Conservation (phyloP, 116 monocot species). For the Iris pallida region DNA sequence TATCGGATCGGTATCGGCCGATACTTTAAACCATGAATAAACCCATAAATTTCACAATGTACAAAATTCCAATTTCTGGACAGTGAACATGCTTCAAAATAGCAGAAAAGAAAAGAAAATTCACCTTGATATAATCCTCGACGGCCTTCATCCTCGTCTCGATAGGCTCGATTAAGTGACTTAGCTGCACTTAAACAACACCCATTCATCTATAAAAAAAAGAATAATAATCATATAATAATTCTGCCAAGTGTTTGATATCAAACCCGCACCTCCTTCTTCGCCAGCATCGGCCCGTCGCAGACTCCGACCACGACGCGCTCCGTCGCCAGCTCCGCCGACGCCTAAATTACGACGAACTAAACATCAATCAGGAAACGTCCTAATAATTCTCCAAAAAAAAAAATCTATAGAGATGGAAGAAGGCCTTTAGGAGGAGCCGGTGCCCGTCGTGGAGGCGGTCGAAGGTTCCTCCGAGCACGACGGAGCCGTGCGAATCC, state of each 20-base stretch:
- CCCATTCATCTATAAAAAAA: not conserved
- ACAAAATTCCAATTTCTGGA: too few species aligned
- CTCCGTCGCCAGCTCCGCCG: slow-evolving; percentile 48
- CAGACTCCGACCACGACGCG: slow-evolving; percentile 59
- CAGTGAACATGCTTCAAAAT: too few species aligned
- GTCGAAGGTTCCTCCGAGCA: slow-evolving; percentile 78
- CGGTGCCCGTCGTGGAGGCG: slow-evolving; percentile 74
- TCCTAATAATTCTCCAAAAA: not conserved
- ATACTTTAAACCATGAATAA: too few species aligned
- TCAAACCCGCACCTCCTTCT: slow-evolving; percentile 29
- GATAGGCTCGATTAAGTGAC: slow-evolving; percentile 37
- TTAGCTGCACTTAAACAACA: slow-evolving; percentile 22
- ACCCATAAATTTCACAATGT: too few species aligned
- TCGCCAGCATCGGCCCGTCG: slow-evolving; percentile 48
- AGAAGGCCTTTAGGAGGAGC: slow-evolving; percentile 46
- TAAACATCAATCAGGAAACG: not conserved
- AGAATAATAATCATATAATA: not conserved
- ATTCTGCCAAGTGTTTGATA: not conserved
- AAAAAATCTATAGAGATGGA: not conserved
- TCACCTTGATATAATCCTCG: slow-evolving; percentile 61
- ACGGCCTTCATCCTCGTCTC: slow-evolving; percentile 53
- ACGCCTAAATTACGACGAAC: slow-evolving; percentile 20
- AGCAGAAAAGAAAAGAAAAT: too few species aligned
- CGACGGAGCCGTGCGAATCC: slow-evolving; percentile 35
- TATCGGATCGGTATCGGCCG: too few species aligned